Conservation (phyloP, 164 flowering plant genomes). For the Annona squamosa region DNA sequence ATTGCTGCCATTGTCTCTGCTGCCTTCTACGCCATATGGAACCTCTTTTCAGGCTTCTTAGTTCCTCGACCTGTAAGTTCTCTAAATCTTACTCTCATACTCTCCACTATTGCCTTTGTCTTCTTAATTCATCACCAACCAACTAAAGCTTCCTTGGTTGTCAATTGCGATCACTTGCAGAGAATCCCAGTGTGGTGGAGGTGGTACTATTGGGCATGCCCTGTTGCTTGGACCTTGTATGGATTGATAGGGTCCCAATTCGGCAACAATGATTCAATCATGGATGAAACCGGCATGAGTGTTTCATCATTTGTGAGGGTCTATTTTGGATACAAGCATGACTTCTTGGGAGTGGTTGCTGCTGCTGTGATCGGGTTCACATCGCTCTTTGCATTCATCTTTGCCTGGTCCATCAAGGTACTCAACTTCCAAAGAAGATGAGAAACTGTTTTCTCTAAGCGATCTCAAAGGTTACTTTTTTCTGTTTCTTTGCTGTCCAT, state of each 20-base stretch:
- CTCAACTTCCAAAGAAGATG: slow-evolving; percentile 49
- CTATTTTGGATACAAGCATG: slow-evolving; percentile 34
- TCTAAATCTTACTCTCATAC: background rate
- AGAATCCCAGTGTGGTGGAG: slow-evolving; percentile 37
- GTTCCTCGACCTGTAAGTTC: slow-evolving; percentile 29
- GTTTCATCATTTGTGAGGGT: slow-evolving; percentile 25
- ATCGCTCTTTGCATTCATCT: slow-evolving; percentile 32
- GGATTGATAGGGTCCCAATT: slow-evolving; percentile 34
- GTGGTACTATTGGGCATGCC: slow-evolving; percentile 52
- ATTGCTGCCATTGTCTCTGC: slow-evolving; percentile 32
- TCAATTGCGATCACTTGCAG: slow-evolving; percentile 10
- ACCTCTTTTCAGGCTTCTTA: slow-evolving; percentile 37
- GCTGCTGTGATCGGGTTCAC: slow-evolving; percentile 26
- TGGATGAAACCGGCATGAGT: slow-evolving; percentile 7
- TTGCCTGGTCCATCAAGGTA: slow-evolving; percentile 37
- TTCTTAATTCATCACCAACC: background rate
- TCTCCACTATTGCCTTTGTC: background rate
- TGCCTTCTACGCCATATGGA: slow-evolving; percentile 31
- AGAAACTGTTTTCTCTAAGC: background rate
- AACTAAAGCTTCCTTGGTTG: background rate
- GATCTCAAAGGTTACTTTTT: no score
- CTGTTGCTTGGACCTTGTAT: slow-evolving; percentile 49
- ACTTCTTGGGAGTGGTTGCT: slow-evolving; percentile 34
- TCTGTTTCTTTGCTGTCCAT: no score
- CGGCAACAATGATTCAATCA: slow-evolving; percentile 18